These are phyloP conservation scores for Eutrema heterophyllum DNA, from an alignment of 345 rosid species.

Conservation along the genomic window DNA sequence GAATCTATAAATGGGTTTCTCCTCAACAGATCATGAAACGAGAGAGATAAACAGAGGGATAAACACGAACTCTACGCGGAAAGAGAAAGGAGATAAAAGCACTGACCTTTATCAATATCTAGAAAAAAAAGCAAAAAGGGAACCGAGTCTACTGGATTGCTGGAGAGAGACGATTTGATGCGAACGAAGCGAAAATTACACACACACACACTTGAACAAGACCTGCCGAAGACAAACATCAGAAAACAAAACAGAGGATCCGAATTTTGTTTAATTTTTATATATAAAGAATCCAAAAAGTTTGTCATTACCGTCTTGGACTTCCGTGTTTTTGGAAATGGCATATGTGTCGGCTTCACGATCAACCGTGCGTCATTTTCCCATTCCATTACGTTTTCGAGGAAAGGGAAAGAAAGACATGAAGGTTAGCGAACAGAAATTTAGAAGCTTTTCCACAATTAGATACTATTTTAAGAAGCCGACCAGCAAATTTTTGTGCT, in stretches of 20 bases:
- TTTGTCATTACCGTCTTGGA: conserved; percentile 21
- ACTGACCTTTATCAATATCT: conserved; percentile 18
- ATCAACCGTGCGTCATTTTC: conserved; percentile 9
- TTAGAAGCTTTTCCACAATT: background rate
- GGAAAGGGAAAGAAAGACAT: background rate
- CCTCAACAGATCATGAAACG: conserved; percentile 1
- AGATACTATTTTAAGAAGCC: background rate
- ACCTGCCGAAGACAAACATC: conserved; percentile 7
- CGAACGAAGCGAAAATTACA: conserved; percentile 5
- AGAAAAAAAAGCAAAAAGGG: background rate
- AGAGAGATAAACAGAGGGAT: background rate
- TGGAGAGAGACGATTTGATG: background rate
- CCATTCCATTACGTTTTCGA: conserved; percentile 5
- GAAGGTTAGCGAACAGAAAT: background rate
- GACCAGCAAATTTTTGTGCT: background rate
- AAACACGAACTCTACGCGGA: conserved; percentile 34
- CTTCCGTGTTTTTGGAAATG: background rate
- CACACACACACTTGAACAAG: conserved; percentile 7
- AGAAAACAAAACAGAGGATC: conserved; percentile 17
- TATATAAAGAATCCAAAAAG: background rate
- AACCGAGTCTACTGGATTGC: background rate
- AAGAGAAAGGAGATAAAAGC: background rate
- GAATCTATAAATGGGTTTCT: conserved; percentile 9
- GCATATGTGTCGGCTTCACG: conserved; percentile 20
- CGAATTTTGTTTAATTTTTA: background rate